Evolutionary conservation across 179 eudicot genomes (phyloP).

Genomic region (Amaranthus tricolor): DNA sequence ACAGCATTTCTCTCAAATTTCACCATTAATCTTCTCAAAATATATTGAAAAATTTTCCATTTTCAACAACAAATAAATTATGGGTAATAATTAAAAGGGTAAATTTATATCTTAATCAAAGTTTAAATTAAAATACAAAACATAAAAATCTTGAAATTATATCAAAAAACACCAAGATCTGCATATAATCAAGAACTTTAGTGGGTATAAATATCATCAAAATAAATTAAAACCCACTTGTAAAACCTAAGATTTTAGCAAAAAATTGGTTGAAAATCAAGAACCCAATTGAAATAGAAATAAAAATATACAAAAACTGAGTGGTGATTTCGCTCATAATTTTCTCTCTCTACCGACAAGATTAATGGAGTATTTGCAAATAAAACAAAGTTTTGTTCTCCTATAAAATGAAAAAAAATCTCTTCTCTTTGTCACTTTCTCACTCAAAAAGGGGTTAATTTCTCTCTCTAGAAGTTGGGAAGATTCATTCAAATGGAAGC

Average conservation of each 20-base stretch:
- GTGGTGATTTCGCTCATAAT: not conserved
- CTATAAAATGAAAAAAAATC: no score
- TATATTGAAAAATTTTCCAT: not conserved
- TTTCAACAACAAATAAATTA: slow-evolving; percentile 2
- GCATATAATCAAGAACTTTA: slow-evolving; percentile 12
- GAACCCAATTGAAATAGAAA: not conserved
- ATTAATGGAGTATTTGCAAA: not conserved
- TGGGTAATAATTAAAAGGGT: not conserved
- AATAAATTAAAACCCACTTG: not conserved
- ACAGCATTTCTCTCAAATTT: slow-evolving; percentile 25
- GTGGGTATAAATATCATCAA: not conserved
- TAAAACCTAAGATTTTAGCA: not conserved
- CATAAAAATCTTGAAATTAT: slow-evolving; percentile 13
- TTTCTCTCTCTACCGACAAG: slow-evolving; percentile 34
- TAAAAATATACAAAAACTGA: not conserved
- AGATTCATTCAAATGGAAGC: slow-evolving; percentile 44
- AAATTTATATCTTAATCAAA: not conserved
- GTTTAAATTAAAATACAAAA: not conserved
- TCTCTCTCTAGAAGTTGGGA: slow-evolving; percentile 38
- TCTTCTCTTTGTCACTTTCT: not conserved
- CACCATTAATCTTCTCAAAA: slow-evolving; percentile 11
- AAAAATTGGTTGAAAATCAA: slow-evolving; percentile 15
- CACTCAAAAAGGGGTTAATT: not conserved
- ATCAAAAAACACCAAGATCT: slow-evolving; percentile 23
- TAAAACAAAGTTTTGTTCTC: not conserved